Conservation (phyloP, 805 yeast species). For the Saturnispora silvae region DNA sequence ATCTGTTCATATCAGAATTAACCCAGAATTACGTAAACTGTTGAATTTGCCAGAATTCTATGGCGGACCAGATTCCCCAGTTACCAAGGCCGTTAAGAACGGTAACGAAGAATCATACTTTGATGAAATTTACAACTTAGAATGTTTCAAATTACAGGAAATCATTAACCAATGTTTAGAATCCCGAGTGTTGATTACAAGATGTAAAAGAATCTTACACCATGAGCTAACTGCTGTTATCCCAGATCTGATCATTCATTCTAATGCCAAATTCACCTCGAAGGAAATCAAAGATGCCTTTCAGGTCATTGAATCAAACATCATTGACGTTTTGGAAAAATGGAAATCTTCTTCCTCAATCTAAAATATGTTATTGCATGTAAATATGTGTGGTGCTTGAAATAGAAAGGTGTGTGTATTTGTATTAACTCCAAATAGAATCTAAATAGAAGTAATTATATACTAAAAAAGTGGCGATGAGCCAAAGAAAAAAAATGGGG, state of each 20-base stretch:
- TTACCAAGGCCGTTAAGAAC: constrained; percentile 34
- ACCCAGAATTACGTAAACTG: constrained; percentile 32
- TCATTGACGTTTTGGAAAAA: constrained; percentile 11
- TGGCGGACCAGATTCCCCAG: constrained; percentile 34
- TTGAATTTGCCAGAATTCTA: constrained; percentile 39
- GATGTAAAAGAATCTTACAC: constrained; percentile 49
- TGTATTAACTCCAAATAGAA: neutral
- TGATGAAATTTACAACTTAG: constrained; percentile 37
- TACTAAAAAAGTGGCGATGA: neutral
- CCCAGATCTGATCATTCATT: constrained; percentile 46
- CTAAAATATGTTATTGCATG: neutral
- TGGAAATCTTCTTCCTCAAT: constrained; percentile 4
- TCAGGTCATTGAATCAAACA: constrained; percentile 25
- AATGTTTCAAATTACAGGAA: constrained; percentile 52
- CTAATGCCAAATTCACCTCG: constrained; percentile 35
- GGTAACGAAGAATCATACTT: constrained; percentile 33
- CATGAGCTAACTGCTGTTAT: constrained; percentile 66
- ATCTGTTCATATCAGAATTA: constrained; percentile 54
- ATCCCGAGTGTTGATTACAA: constrained; percentile 46
- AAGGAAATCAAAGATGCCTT: constrained; percentile 39
- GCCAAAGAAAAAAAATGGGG: neutral
- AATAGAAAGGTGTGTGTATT: neutral
- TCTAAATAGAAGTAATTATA: too few species aligned
- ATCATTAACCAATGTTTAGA: constrained; percentile 49
- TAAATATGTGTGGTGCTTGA: neutral